Base-by-base conservation (phyloP, 225 moss, liverwort and hornwort genomes). In the Pseudisothecium myosuroides region DNA sequence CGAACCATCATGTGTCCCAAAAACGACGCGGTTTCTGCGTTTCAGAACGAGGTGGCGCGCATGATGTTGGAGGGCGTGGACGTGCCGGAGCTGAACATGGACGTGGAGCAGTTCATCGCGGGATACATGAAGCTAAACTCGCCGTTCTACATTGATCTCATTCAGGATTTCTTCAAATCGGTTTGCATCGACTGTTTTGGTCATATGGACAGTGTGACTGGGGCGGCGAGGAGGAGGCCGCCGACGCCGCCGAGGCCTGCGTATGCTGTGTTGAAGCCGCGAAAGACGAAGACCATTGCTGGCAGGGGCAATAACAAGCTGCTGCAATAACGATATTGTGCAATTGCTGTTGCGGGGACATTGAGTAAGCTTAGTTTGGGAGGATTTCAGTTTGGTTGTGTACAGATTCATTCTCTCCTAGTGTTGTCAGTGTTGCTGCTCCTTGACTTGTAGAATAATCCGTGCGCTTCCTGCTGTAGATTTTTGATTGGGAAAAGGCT, bases 41-140 rank as follows among this genome's bases (percentile, higher is more conserved):
- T 94, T 39, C 94, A 94, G 80, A 90, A 93, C 80, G 94, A 94
- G 74, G 93, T 94, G 62, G 94, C 94, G 36, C 84, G 91, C 62
- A 94, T 94, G 94, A 93, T 94, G 94, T 63, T 94, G 77, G 93
- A 93, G 73, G 93, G 93, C 20, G 91, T 79, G 31, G 93, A 93
- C 79, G 92, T 93, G 49, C 93, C 93, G 58, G 92, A 88, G 39
- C 63, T 94, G 64, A 92, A 92, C 87, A 76, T 93, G 87, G 94
- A 93, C n/a, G 94, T 94, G 85, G 92, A 94, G 90, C 93, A 94
- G 89, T 94, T 94, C 62, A 82, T 94, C 39, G 91, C 90, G 28
- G 94, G 94, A 31, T 94, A 94, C 85, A 93, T 93, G 93, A 93
- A 90, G 89, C 92, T 94, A 19, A 91, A 93, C 39, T 94, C 94